Evolutionary conservation across 1,139 yeast species (phyloP).

Genomic region (Nadsonia commutata): DNA sequence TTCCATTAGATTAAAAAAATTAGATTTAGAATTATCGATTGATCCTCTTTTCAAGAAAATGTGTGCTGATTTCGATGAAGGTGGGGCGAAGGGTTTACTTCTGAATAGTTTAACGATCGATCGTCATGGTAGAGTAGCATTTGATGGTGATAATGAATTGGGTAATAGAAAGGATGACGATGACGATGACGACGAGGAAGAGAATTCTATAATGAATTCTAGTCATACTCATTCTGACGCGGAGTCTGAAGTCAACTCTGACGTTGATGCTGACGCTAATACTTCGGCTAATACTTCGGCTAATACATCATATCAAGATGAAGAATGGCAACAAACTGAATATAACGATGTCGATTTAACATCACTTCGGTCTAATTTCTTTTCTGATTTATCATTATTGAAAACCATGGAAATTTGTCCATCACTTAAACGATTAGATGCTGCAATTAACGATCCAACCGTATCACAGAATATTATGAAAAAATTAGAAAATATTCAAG

Average conservation of each 20-base stretch:
- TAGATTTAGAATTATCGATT: slow-evolving; percentile 64
- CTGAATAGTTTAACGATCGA: slow-evolving; percentile 56
- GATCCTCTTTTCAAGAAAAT: slow-evolving; percentile 87
- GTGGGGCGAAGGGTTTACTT: slow-evolving; percentile 78
- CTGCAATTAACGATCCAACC: slow-evolving; percentile 39
- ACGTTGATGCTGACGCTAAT: too few relatives aligned
- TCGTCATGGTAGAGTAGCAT: slow-evolving; percentile 43
- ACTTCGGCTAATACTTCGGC: too few relatives aligned
- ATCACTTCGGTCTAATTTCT: slow-evolving; percentile 9
- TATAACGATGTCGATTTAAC: slow-evolving; percentile 11
- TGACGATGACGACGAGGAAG: slow-evolving; percentile 13
- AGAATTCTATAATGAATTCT: too few relatives aligned
- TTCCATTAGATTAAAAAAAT: slow-evolving; percentile 46
- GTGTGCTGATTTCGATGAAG: slow-evolving; percentile 86
- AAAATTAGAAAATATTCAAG: slow-evolving; percentile 12
- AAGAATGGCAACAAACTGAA: too few relatives aligned
- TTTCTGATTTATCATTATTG: slow-evolving; percentile 18
- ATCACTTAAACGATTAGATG: slow-evolving; percentile 40
- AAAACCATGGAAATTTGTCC: slow-evolving; percentile 42
- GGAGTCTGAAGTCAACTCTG: too few relatives aligned
- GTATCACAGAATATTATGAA: slow-evolving; percentile 11
- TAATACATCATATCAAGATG: too few relatives aligned
- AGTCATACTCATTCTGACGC: too few relatives aligned
- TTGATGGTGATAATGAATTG: slow-evolving; percentile 31
- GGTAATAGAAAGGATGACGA: slow-evolving; percentile 13